Evolutionary conservation across 2,329 filamentous ascomycete genomes (phyloP).

Genomic region (Chaetomium olivaceum): DNA sequence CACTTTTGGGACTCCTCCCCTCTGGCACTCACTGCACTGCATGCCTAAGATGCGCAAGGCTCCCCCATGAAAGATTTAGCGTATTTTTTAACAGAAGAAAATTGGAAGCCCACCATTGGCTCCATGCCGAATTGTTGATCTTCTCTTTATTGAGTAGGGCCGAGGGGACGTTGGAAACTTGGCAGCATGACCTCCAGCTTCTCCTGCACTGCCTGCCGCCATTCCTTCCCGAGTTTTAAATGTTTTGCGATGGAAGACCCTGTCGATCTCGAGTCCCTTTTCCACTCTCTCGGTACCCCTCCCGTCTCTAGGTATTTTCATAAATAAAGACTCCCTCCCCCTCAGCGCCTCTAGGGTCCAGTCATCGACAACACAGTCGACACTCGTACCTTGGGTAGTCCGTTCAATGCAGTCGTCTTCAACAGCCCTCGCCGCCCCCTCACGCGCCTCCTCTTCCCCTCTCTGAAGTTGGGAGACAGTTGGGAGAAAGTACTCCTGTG

Average conservation of each 20-base stretch:
- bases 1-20: background rate
- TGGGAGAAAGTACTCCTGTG: background rate
- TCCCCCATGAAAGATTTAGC: background rate
- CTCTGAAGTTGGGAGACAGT: background rate
- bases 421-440: background rate
- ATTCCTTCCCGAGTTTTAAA: background rate
- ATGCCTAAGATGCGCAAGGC: too few relatives aligned
- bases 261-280: constrained; percentile 2
- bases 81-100: background rate
- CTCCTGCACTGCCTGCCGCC: background rate
- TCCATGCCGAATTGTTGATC: constrained; percentile 4
- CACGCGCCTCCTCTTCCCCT: background rate
- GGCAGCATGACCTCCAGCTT: background rate
- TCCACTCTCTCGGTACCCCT: background rate
- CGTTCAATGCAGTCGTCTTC: background rate
- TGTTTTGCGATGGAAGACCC: background rate
- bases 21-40: background rate
- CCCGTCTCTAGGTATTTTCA: too few relatives aligned
- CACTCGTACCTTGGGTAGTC: background rate
- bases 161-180: background rate
- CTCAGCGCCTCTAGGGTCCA: background rate
- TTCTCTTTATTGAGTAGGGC: background rate
- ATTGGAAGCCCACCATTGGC: background rate
- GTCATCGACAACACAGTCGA: background rate
- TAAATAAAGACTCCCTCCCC: background rate